Evolutionary conservation across 148 eudicot genomes (phyloP).

Genomic region (Polygonum maritimum): DNA sequence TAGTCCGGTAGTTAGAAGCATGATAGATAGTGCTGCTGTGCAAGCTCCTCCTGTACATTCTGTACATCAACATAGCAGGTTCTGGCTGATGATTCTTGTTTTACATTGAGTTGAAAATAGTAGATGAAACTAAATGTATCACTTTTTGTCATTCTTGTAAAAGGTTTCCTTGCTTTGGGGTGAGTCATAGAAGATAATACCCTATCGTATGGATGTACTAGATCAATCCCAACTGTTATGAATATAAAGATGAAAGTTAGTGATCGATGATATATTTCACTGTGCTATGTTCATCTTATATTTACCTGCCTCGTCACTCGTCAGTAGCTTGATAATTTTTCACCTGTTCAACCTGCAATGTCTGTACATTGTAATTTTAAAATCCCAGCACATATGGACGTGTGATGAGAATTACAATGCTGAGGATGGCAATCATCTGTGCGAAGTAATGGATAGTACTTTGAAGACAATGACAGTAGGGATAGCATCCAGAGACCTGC

Average conservation of each 20-base stretch:
- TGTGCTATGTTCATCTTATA: conserved; percentile 1
- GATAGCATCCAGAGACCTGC: conserved; percentile 74
- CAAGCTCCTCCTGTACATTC: conserved; percentile 15
- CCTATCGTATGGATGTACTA: neutral
- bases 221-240: neutral
- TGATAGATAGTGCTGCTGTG: conserved; percentile 16
- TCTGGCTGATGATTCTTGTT: conserved; percentile 13
- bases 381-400: conserved; percentile 15
- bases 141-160: neutral
- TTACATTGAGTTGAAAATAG: neutral
- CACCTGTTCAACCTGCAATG: conserved; percentile 23
- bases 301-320: neutral
- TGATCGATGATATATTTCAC: neutral
- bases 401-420: conserved; percentile 13
- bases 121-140: neutral
- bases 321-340: conserved; percentile 11
- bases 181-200: neutral
- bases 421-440: conserved; percentile 15
- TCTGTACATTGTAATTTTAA: conserved; percentile 25
- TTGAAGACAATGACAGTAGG: conserved; percentile 58
- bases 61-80: conserved; percentile 13
- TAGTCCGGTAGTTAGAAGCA: conserved; percentile 3
- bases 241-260: neutral
- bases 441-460: conserved; percentile 23
- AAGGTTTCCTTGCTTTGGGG: neutral